phyloP scores from a whole-genome alignment of 1,284 basidiomycete genomes.

The Mrakiaceae sp. region DNA sequence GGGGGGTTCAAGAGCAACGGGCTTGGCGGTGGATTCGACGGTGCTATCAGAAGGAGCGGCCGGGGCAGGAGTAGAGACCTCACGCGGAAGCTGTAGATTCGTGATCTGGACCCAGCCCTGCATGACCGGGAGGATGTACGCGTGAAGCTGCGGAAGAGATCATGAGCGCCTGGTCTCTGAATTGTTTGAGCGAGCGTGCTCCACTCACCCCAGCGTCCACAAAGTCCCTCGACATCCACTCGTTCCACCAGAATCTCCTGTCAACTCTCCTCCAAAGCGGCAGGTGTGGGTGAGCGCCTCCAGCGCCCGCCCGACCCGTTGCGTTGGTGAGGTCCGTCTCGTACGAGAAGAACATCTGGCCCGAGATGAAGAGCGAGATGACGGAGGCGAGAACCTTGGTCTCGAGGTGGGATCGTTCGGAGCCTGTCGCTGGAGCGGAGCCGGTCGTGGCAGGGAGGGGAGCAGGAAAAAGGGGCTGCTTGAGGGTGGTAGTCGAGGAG shows the following conservation, averaged over 20 bases:
- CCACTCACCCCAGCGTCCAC: conserved; percentile 28
- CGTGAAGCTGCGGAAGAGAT: conserved; percentile 44
- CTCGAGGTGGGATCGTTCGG: conserved; percentile 24
- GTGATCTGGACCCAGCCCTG: conserved; percentile 75
- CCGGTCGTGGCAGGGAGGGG: background rate
- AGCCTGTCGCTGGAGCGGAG: background rate
- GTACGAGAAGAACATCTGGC: conserved; percentile 39
- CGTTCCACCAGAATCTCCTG: conserved; percentile 44
- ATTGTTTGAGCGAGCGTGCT: too few relatives aligned
- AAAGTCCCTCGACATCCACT: conserved; percentile 32
- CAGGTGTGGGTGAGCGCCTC: conserved; percentile 25
- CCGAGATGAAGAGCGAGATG: conserved; percentile 29
- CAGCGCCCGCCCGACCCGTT: conserved; percentile 17
- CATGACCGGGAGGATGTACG: conserved; percentile 73
- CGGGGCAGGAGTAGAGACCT: background rate
- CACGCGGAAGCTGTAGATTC: conserved; percentile 48
- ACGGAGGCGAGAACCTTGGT: conserved; percentile 34
- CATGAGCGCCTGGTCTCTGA: background rate
- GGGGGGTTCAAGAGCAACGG: background rate
- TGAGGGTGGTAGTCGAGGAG: background rate
- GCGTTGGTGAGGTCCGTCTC: conserved; percentile 41
- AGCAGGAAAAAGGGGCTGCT: background rate
- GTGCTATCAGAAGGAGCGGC: background rate
- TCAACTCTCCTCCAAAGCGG: conserved; percentile 42
- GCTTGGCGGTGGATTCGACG: background rate